These are phyloP conservation scores for Penicillium digitatum DNA, from an alignment of 2,329 filamentous ascomycete genomes.

Conservation along the genomic window DNA sequence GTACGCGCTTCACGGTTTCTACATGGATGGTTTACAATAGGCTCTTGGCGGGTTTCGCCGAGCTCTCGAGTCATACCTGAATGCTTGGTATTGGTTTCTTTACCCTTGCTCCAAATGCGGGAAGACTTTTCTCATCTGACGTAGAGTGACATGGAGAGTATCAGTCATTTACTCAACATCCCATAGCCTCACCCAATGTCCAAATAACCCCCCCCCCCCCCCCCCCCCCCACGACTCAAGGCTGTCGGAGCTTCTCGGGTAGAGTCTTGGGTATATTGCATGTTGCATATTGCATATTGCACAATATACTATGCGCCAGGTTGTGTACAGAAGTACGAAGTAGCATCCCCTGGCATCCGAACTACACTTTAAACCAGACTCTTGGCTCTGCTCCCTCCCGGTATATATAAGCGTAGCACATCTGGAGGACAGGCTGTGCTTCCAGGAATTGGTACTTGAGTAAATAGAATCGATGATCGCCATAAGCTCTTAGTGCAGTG, in stretches of 20 bases:
- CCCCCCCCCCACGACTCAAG: not conserved
- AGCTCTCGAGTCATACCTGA: slow-evolving; percentile 6
- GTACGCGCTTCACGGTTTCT: slow-evolving; percentile 1
- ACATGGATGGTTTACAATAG: not conserved
- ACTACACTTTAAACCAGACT: not conserved
- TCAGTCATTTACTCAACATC: not conserved
- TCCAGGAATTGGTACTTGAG: not conserved
- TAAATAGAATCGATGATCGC: not conserved
- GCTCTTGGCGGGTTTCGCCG: slow-evolving; percentile 4
- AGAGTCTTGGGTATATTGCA: not conserved
- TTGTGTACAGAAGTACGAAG: not conserved
- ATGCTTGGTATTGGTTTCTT: slow-evolving; percentile 8
- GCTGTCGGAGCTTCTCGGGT: slow-evolving; percentile 6
- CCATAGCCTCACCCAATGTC: not conserved
- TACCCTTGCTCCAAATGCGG: slow-evolving; percentile 1
- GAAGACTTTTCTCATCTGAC: not conserved
- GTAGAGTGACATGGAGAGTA: slow-evolving; percentile 7
- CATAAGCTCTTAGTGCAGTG: not conserved
- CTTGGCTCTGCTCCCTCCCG: slow-evolving; percentile 11
- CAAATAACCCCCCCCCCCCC: no score
- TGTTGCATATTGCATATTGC: not conserved
- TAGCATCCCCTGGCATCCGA: slow-evolving; percentile 2
- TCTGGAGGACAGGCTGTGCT: not conserved
- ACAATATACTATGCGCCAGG: not conserved
- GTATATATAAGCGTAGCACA: slow-evolving; percentile 2